Evolutionary conservation across 495 filamentous ascomycete species (phyloP).

Genomic region (Thozetella sp.): DNA sequence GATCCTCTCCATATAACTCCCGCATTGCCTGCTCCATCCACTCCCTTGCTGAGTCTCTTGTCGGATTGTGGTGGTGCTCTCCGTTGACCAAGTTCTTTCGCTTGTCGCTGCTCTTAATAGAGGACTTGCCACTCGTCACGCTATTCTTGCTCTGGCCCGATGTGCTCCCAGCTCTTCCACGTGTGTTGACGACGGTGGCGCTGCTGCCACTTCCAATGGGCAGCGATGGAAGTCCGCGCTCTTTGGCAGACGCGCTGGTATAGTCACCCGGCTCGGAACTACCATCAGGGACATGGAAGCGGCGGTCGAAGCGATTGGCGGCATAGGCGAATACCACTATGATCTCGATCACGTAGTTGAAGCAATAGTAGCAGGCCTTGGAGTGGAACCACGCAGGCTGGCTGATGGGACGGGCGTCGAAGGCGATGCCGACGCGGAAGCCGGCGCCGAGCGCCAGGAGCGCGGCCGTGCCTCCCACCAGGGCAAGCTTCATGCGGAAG

Average conservation of each 20-base stretch:
- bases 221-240: background rate
- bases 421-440: slow-evolving; percentile 65
- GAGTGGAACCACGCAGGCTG: slow-evolving; percentile 69
- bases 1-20: slow-evolving; percentile 1
- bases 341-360: slow-evolving; percentile 76
- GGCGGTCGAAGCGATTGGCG: slow-evolving; percentile 66
- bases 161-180: background rate
- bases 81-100: background rate
- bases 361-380: slow-evolving; percentile 76
- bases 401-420: slow-evolving; percentile 49
- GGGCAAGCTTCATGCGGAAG: slow-evolving; percentile 63
- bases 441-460: slow-evolving; percentile 71
- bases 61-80: background rate
- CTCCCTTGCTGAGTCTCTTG: slow-evolving; percentile 13
- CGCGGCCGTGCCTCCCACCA: slow-evolving; percentile 55
- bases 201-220: slow-evolving; percentile 3
- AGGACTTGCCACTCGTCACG: slow-evolving; percentile 4
- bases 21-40: slow-evolving; percentile 29
- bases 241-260: slow-evolving; percentile 14
- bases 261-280: slow-evolving; percentile 40
- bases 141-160: background rate
- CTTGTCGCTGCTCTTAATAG: slow-evolving; percentile 1
- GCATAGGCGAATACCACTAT: slow-evolving; percentile 66
- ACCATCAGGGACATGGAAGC: slow-evolving; percentile 70
- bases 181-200: background rate